phyloP scores from a whole-genome alignment of 1,284 basidiomycete species.

The Cryptococcus neoformans region DNA sequence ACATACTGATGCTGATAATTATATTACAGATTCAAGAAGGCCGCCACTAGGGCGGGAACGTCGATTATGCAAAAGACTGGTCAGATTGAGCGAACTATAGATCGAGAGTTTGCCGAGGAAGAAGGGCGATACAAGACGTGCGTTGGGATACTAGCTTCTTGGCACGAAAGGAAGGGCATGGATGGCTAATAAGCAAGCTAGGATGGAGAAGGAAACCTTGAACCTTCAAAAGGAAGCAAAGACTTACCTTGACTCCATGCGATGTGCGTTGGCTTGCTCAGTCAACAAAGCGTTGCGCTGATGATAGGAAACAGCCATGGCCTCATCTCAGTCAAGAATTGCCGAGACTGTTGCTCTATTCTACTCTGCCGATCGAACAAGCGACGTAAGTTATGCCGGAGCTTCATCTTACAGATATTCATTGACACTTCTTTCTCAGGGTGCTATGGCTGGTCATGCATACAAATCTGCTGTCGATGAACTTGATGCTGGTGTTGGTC shows the following conservation, averaged over 20 bases:
- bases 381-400: slow-evolving; percentile 55
- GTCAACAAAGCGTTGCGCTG: neutral
- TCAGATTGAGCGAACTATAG: slow-evolving; percentile 92
- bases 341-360: slow-evolving; percentile 93
- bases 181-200: slow-evolving; percentile 38
- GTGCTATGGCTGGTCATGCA: slow-evolving; percentile 94
- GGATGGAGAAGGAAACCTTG: slow-evolving; percentile 91
- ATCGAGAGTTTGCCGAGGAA: slow-evolving; percentile 89
- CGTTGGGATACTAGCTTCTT: slow-evolving; percentile 43
- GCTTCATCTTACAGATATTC: neutral
- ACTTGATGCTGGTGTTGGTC: slow-evolving; percentile 75
- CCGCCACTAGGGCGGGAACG: slow-evolving; percentile 87
- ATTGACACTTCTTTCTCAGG: slow-evolving; percentile 39
- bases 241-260: slow-evolving; percentile 90
- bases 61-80: slow-evolving; percentile 96
- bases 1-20: neutral
- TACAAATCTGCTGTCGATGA: slow-evolving; percentile 96
- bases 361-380: slow-evolving; percentile 80
- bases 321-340: slow-evolving; percentile 85
- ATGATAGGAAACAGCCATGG: slow-evolving; percentile 64
- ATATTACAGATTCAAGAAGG: slow-evolving; percentile 79
- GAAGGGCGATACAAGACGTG: slow-evolving; percentile 85
- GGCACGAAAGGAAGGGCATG: neutral
- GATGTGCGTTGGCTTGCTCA: slow-evolving; percentile 56
- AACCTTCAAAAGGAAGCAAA: slow-evolving; percentile 94